These are phyloP conservation scores for Yamadazyma diddensiae DNA, from an alignment of 1,139 yeast genomes.

Conservation along the genomic window DNA sequence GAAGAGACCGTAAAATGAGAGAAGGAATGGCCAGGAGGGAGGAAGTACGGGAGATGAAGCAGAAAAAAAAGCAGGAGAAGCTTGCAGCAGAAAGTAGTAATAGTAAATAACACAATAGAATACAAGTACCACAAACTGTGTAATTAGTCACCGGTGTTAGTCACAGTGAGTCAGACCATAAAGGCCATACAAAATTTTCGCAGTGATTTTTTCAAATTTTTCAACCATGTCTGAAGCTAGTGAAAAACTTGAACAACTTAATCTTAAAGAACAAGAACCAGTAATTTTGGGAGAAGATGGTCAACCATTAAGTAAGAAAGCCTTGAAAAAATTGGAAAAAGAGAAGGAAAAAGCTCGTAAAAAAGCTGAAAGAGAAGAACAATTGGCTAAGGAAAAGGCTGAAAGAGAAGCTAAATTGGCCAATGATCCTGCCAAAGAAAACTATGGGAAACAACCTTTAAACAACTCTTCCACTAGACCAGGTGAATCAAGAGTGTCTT, in stretches of 20 bases:
- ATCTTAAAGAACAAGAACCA: slow-evolving; percentile 21
- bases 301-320: slow-evolving; percentile 91
- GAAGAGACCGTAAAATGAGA: slow-evolving; percentile 54
- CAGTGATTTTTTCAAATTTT: neutral
- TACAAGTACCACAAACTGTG: too few species aligned
- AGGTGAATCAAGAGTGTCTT: slow-evolving; percentile 54
- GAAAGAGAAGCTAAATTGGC: slow-evolving; percentile 71
- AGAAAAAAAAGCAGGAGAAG: slow-evolving; percentile 13
- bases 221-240: slow-evolving; percentile 20
- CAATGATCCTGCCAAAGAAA: slow-evolving; percentile 78
- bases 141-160: too few species aligned
- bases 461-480: slow-evolving; percentile 73
- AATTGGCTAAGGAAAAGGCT: slow-evolving; percentile 81
- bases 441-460: slow-evolving; percentile 88
- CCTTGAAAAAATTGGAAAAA: slow-evolving; percentile 89
- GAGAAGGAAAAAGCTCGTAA: slow-evolving; percentile 90
- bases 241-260: slow-evolving; percentile 34
- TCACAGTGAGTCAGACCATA: too few species aligned
- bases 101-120: too few species aligned
- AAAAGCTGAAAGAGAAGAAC: slow-evolving; percentile 91
- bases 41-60: slow-evolving; percentile 24
- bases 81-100: neutral
- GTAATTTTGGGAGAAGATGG: slow-evolving; percentile 77
- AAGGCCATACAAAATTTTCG: neutral
- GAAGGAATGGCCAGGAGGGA: slow-evolving; percentile 60